These are phyloP conservation scores for Heritiera littoralis DNA, from an alignment of 345 rosid species.

Conservation along the genomic window DNA sequence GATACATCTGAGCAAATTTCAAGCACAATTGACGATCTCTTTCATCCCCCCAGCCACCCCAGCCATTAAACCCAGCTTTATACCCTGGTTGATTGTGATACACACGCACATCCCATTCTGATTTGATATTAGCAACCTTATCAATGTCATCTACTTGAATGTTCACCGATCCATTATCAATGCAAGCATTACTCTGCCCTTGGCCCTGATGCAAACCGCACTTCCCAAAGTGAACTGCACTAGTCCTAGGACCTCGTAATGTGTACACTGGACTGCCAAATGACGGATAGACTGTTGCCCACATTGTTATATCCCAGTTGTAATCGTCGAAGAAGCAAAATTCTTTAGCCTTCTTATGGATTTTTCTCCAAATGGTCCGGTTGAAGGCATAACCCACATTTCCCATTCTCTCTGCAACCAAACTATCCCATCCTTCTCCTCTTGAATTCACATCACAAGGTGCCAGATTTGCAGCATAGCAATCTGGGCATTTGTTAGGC, in stretches of 20 bases:
- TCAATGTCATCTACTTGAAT: constrained; percentile 59
- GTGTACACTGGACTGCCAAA: constrained; percentile 88
- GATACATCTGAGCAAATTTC: constrained; percentile 66
- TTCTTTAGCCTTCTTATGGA: constrained; percentile 72
- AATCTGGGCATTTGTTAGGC: constrained; percentile 73
- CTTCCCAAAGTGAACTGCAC: constrained; percentile 95
- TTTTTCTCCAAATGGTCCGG: constrained; percentile 79
- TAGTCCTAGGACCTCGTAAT: constrained; percentile 82
- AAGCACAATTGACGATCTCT: constrained; percentile 84
- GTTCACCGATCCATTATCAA: constrained; percentile 74
- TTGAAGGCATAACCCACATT: constrained; percentile 90
- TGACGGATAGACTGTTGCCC: constrained; percentile 94
- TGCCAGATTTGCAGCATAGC: constrained; percentile 93
- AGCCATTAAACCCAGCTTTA: constrained; percentile 95
- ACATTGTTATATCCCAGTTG: constrained; percentile 99
- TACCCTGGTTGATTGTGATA: constrained; percentile 77
- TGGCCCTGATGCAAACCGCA: constrained; percentile 98
- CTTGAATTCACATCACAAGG: constrained; percentile 88
- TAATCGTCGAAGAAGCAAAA: constrained; percentile 95
- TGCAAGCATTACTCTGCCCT: constrained; percentile 60
- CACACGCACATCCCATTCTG: constrained; percentile 64
- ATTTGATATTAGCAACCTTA: constrained; percentile 56
- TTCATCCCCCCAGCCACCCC: constrained; percentile 99
- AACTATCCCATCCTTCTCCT: constrained; percentile 71
- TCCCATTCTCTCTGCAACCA: constrained; percentile 96